Evolutionary conservation across 2,329 filamentous ascomycete genomes (phyloP).

Genomic region (Penicillium sp.): DNA sequence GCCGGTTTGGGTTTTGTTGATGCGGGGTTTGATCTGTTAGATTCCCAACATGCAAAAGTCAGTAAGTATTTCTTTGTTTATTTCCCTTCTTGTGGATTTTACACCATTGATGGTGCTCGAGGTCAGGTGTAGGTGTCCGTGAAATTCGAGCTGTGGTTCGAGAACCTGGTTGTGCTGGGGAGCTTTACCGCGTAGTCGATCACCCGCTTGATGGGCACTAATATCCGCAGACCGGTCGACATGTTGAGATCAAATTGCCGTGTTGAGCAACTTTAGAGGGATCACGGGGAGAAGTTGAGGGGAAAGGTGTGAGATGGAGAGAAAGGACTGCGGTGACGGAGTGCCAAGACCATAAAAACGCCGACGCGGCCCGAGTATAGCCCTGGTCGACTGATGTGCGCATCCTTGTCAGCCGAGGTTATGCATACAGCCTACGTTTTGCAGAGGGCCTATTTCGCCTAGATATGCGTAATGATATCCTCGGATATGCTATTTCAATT

Average conservation of each 20-base stretch:
- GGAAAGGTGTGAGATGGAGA: constrained; percentile 11
- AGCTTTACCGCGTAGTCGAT: constrained; percentile 77
- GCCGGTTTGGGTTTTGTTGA: constrained; percentile 73
- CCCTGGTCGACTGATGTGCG: constrained; percentile 23
- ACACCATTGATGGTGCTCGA: not conserved
- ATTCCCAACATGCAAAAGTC: not conserved
- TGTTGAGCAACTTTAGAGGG: constrained; percentile 2
- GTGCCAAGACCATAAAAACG: constrained; percentile 31
- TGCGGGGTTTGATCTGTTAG: constrained; percentile 65
- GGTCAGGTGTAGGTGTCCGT: not conserved
- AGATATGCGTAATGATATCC: not conserved
- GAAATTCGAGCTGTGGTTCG: not conserved
- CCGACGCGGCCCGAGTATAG: constrained; percentile 35
- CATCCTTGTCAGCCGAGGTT: constrained; percentile 32
- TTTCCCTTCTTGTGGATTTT: not conserved
- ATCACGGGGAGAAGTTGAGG: constrained; percentile 11
- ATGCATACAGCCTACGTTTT: constrained; percentile 11
- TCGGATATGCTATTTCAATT: not conserved
- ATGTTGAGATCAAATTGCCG: constrained; percentile 31
- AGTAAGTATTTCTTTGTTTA: not conserved
- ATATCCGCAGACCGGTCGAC: constrained; percentile 62
- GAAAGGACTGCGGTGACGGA: constrained; percentile 27
- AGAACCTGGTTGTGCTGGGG: constrained; percentile 1
- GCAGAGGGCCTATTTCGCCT: not conserved
- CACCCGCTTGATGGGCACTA: constrained; percentile 79